Conservation (phyloP, 257 asterid species). For the Ehretia macrophylla region DNA sequence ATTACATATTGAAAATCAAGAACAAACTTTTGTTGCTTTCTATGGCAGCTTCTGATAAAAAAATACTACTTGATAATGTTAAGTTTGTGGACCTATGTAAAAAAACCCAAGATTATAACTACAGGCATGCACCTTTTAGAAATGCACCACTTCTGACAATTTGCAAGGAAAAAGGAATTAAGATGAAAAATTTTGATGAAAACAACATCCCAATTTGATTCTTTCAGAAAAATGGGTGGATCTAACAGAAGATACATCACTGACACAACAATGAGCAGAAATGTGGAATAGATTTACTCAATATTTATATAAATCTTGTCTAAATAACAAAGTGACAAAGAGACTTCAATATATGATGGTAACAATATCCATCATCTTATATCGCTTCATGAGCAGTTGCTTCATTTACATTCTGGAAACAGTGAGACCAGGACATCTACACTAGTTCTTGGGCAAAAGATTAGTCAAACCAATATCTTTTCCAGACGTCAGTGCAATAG, state of each 20-base stretch:
- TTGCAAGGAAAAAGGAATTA: background rate
- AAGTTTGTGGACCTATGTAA: background rate
- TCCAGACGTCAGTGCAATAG: no score
- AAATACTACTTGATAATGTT: no score
- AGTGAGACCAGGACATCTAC: no score
- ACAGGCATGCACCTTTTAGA: background rate
- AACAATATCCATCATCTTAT: no score
- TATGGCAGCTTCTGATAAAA: no score
- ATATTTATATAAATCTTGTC: background rate
- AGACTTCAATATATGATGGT: no score
- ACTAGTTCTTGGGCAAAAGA: no score
- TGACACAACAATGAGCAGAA: background rate
- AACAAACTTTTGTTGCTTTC: no score
- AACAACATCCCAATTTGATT: background rate
- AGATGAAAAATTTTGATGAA: background rate
- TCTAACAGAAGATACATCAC: background rate
- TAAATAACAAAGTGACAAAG: background rate
- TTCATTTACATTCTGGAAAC: no score
- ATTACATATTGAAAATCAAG: no score
- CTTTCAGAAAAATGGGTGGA: background rate
- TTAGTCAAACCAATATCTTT: no score
- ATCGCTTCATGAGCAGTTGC: no score
- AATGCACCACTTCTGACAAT: background rate
- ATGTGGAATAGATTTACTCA: background rate
- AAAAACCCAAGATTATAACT: background rate